Conservation (phyloP, 306 rosid species). For the Canavalia ensiformis region DNA sequence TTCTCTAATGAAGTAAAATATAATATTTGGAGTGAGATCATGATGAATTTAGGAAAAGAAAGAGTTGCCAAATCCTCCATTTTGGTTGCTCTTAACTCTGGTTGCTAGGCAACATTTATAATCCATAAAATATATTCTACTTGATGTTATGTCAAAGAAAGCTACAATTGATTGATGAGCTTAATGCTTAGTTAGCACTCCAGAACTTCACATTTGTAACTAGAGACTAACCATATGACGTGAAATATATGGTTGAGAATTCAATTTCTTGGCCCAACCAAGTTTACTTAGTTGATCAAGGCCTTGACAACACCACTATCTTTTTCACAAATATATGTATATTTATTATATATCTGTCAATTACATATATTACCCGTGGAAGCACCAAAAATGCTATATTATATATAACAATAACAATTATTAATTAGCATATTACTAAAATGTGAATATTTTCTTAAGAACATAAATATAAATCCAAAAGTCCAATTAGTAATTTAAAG, state of each 20-base stretch:
- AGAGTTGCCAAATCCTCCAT: constrained; percentile 29
- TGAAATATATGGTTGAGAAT: constrained; percentile 93
- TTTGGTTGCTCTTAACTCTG: not conserved
- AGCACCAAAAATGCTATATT: not conserved
- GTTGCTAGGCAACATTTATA: not conserved
- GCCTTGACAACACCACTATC: constrained; percentile 84
- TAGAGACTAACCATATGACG: constrained; percentile 93
- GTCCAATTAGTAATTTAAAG: not conserved
- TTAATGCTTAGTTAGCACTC: constrained; percentile 56
- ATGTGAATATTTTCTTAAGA: not conserved
- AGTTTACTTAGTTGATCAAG: constrained; percentile 78
- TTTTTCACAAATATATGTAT: constrained; percentile 61
- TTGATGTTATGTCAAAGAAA: constrained; percentile 48
- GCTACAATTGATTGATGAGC: constrained; percentile 53
- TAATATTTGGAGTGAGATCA: not conserved
- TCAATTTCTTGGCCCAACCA: constrained; percentile 98
- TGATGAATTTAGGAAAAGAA: constrained; percentile 5
- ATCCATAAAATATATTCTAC: constrained; percentile 9
- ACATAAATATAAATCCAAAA: not conserved
- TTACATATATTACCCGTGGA: constrained; percentile 30
- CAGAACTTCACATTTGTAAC: constrained; percentile 60
- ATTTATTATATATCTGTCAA: not conserved
- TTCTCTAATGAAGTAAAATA: constrained; percentile 24
- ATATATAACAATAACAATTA: not conserved
- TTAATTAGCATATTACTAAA: not conserved